phyloP scores from a whole-genome alignment of 2,329 filamentous ascomycete species.

The Penicillium polonicum region DNA sequence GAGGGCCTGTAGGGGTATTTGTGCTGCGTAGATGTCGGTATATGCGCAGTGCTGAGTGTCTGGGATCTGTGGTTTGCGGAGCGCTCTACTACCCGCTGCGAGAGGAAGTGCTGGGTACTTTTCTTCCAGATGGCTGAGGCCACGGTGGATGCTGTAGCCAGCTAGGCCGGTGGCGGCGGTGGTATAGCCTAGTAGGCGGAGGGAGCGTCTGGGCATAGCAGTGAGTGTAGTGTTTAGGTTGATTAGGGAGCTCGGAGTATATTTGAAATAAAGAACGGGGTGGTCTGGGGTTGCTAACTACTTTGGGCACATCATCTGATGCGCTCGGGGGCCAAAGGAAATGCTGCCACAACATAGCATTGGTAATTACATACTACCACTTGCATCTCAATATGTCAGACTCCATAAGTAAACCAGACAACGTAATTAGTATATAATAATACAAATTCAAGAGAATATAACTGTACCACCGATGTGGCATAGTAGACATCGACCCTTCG shows the following conservation, averaged over 20 bases:
- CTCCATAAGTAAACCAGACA: too few species aligned
- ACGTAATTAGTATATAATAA: too few species aligned
- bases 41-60: conserved; percentile 23
- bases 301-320: neutral
- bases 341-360: too few species aligned
- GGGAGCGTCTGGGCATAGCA: neutral
- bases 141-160: conserved; percentile 23
- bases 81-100: conserved; percentile 17
- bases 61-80: conserved; percentile 18
- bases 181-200: conserved; percentile 15
- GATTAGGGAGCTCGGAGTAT: neutral
- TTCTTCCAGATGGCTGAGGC: conserved; percentile 25
- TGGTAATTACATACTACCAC: too few species aligned
- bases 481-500: too few species aligned
- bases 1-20: conserved; percentile 20
- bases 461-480: too few species aligned
- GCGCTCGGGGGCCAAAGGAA: neutral
- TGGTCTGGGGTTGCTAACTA: neutral
- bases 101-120: conserved; percentile 27
- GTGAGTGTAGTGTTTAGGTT: neutral
- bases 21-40: conserved; percentile 28
- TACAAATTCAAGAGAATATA: too few species aligned
- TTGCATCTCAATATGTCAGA: neutral
- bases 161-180: conserved; percentile 12
- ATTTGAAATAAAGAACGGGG: neutral